Evolutionary conservation across 805 yeast species (phyloP).

Genomic region (Myxozyma neotropica): DNA sequence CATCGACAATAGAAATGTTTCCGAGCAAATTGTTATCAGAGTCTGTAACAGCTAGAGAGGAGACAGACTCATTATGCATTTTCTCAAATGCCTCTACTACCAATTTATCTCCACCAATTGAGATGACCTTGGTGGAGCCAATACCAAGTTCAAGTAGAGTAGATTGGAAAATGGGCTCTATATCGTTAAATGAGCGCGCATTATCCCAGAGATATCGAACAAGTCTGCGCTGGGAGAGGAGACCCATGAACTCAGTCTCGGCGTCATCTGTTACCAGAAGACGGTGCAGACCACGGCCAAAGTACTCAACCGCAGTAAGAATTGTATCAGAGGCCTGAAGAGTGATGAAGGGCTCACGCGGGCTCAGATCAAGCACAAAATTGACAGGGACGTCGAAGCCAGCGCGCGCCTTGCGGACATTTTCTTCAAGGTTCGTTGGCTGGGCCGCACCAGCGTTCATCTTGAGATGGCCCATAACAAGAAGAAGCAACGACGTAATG

Average conservation of each 20-base stretch:
- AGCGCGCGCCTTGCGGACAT: conserved; percentile 64
- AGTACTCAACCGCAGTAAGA: conserved; percentile 74
- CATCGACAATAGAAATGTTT: conserved; percentile 93
- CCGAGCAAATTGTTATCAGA: conserved; percentile 74
- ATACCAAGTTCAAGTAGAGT: conserved; percentile 69
- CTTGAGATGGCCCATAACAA: conserved; percentile 74
- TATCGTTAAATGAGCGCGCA: conserved; percentile 78
- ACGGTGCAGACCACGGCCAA: conserved; percentile 96
- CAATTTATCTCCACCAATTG: conserved; percentile 83
- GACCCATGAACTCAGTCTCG: conserved; percentile 63
- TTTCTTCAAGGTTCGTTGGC: conserved; percentile 43
- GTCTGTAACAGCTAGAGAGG: conserved; percentile 93
- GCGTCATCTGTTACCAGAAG: conserved; percentile 69
- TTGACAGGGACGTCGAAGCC: conserved; percentile 92
- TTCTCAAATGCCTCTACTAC: conserved; percentile 82
- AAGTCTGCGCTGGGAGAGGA: conserved; percentile 86
- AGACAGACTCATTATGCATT: conserved; percentile 79
- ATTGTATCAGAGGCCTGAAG: conserved; percentile 64
- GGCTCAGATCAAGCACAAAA: conserved; percentile 80
- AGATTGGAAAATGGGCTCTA: conserved; percentile 72
- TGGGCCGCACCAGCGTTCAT: conserved; percentile 32
- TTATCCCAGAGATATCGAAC: conserved; percentile 89
- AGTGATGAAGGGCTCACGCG: conserved; percentile 85
- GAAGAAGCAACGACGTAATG: conserved; percentile 78
- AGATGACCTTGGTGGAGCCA: conserved; percentile 71